Percentiles rank a stretch among this genome's conserved stretches.
These are phyloP conservation scores for Termitomyces sp. DNA, from an alignment of 768 basidiomycete genomes.

Conservation along the genomic window DNA sequence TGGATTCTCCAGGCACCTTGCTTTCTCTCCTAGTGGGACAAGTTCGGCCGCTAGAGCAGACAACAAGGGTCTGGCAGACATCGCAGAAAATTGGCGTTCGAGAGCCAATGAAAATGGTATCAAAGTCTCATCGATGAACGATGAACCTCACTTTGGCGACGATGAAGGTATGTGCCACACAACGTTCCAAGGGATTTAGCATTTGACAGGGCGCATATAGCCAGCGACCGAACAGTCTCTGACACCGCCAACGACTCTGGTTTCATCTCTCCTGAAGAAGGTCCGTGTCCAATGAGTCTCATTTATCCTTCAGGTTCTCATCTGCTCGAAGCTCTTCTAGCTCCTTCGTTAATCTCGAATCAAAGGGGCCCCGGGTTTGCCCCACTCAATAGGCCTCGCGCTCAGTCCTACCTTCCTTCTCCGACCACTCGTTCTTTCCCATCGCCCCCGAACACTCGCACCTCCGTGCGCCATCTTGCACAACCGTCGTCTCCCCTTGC, in stretches of 20 bases:
- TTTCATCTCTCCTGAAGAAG: conserved; percentile 44
- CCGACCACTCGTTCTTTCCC: conserved; percentile 25
- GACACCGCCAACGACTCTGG: conserved; percentile 42
- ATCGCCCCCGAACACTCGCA: conserved; percentile 30
- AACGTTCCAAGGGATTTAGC: conserved; percentile 7
- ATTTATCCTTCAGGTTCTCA: conserved; percentile 11
- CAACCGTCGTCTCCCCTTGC: conserved; percentile 28
- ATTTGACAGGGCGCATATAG: conserved; percentile 40
- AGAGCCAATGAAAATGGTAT: conserved; percentile 69
- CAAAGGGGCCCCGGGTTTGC: conserved; percentile 22
- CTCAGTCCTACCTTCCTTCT: conserved; percentile 48
- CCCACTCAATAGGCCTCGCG: conserved; percentile 42
- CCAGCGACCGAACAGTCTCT: conserved; percentile 42
- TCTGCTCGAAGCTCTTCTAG: conserved; percentile 40
- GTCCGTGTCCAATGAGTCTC: conserved; percentile 21
- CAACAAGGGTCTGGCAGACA: conserved; percentile 45
- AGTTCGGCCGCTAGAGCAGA: conserved; percentile 13
- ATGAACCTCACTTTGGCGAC: conserved; percentile 40
- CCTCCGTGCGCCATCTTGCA: conserved; percentile 16
- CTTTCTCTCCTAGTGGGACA: conserved; percentile 39
- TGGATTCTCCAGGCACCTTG: conserved; percentile 30
- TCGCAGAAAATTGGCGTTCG: conserved; percentile 66
- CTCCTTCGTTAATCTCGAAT: conserved; percentile 51
- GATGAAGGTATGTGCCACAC: conserved; percentile 37
- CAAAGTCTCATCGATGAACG: conserved; percentile 47